Conservation (phyloP, 2,329 filamentous ascomycete genomes). For the Septoria linicola region DNA sequence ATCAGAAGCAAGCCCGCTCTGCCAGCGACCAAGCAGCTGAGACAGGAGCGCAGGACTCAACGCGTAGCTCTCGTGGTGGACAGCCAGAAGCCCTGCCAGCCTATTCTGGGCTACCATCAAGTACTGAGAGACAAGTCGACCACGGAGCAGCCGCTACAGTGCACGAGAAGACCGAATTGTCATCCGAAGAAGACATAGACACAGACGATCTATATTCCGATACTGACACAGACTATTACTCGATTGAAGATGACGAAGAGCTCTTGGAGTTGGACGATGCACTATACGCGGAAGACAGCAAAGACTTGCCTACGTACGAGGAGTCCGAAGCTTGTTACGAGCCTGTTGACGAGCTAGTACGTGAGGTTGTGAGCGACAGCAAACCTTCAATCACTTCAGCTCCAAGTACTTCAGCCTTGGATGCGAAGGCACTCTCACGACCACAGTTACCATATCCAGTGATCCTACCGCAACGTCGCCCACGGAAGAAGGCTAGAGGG, state of each 20-base stretch:
- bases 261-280: slow-evolving; percentile 37
- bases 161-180: slow-evolving; percentile 6
- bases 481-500: slow-evolving; percentile 49
- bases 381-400: not conserved
- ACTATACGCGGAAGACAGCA: slow-evolving; percentile 15
- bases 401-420: not conserved
- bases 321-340: slow-evolving; percentile 25
- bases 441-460: slow-evolving; percentile 46
- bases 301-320: slow-evolving; percentile 33
- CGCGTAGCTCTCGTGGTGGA: not conserved
- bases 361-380: slow-evolving; percentile 23
- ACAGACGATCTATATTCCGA: not conserved
- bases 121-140: slow-evolving; percentile 7
- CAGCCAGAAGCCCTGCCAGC: slow-evolving; percentile 13
- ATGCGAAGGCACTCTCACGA: not conserved
- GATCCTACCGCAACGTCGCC: slow-evolving; percentile 54
- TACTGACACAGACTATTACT: slow-evolving; percentile 21
- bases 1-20: slow-evolving; percentile 24
- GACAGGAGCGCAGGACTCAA: not conserved
- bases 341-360: slow-evolving; percentile 28
- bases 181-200: slow-evolving; percentile 10
- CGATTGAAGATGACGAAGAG: slow-evolving; percentile 34
- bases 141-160: slow-evolving; percentile 2
- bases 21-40: slow-evolving; percentile 15
- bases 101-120: slow-evolving; percentile 7